These are phyloP conservation scores for Leccinum uliginosum DNA, from an alignment of 768 basidiomycete genomes.

Conservation along the genomic window DNA sequence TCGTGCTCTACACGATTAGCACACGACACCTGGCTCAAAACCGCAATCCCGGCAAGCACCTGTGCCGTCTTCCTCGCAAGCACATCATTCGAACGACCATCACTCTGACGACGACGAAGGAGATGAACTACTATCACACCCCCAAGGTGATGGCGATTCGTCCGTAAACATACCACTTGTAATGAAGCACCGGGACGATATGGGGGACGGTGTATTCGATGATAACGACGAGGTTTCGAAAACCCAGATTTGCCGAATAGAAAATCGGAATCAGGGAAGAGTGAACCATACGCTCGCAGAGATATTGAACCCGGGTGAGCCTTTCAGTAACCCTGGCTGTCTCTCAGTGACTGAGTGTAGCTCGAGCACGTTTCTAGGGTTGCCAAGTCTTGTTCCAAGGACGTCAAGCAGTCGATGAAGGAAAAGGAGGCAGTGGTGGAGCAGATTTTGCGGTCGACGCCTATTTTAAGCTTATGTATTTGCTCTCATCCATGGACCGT, in stretches of 20 bases:
- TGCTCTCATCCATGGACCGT: no score
- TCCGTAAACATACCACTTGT: slow-evolving; percentile 56
- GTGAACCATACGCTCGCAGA: slow-evolving; percentile 88
- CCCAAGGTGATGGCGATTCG: slow-evolving; percentile 58
- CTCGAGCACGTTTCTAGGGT: no score
- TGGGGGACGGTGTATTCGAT: slow-evolving; percentile 64
- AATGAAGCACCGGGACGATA: slow-evolving; percentile 45
- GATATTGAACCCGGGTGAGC: slow-evolving; percentile 94
- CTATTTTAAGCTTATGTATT: no score
- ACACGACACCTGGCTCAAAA: slow-evolving; percentile 38
- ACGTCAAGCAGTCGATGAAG: no score
- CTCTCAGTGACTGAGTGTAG: slow-evolving; percentile 5
- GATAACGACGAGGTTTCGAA: slow-evolving; percentile 60
- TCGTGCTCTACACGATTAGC: slow-evolving; percentile 90
- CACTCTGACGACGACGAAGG: slow-evolving; percentile 55
- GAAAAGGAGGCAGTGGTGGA: no score
- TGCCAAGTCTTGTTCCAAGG: no score
- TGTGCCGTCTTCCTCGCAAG: slow-evolving; percentile 21
- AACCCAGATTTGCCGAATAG: slow-evolving; percentile 38
- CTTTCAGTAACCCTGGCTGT: background rate
- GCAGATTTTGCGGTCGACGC: no score
- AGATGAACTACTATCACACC: slow-evolving; percentile 69
- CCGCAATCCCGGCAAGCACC: slow-evolving; percentile 20
- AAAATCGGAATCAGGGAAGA: slow-evolving; percentile 33
- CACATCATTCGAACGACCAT: slow-evolving; percentile 19